Base-by-base conservation (phyloP, 176 grass and related monocot genomes). In the Metroxylon sagu region DNA sequence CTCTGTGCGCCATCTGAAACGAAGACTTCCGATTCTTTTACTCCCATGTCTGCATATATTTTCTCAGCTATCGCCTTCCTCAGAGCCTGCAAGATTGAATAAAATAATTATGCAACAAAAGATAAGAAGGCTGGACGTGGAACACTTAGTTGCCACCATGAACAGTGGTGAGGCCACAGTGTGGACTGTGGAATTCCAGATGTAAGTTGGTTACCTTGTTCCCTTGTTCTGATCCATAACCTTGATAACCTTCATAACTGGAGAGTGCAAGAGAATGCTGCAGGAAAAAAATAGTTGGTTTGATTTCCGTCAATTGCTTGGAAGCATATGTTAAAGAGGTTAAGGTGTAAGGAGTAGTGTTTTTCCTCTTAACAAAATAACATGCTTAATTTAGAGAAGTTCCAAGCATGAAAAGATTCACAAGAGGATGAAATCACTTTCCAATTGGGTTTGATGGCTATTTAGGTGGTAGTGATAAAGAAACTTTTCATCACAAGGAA, bases 1-100 rank as follows among this genome's bases (percentile, higher is more conserved):
- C 87, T 85, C 50, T 98, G 93, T 3, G 93, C 81, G 49, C 93
- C 93, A 25, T 98, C 93, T 0, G 93, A 91, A 54, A 98, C 74
- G 82, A 88, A 98, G 55, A 98, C 84, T 19, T 98, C 87, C 3
- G 30, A 67, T 35, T 62, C 63, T 35, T 59, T 72, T 53, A 98
- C 85, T 18, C 84, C 87, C 93, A 83, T 85, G 68, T 69, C 69
- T 55, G 29, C 43, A 64, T 98, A 98, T 14, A 98, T 56, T 29
- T 56, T 68, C 16, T 78, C 78, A 58, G 84, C 78, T 51, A 98
- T 92, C 19, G 63, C 70, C 71, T 91, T 84, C 27, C 87, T 82
- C 65, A 98, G 69, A 4, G 27, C 74, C 93, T 98, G 78, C 35
- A 48, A 43, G 35, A 43, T 57, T 23, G 16, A 66, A 48, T 27